Conservation (phyloP, 768 basidiomycete genomes). For the Leucocoprinus birnbaumii region DNA sequence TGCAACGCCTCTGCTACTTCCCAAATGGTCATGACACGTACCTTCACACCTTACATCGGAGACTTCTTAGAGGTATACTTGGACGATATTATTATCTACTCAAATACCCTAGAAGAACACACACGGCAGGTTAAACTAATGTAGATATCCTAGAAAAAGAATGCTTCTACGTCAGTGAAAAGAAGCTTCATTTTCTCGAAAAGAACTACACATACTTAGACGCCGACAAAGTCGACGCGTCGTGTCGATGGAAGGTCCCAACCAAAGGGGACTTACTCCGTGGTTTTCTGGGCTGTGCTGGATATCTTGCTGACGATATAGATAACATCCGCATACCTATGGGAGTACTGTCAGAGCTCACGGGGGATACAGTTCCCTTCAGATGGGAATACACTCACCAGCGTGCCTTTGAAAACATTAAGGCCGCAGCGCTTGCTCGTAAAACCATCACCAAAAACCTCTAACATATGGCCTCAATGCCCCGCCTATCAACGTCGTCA, state of each 20-base stretch:
- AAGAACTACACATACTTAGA: slow-evolving; percentile 36
- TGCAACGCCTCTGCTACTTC: slow-evolving; percentile 29
- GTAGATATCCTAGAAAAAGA: slow-evolving; percentile 20
- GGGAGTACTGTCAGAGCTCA: slow-evolving; percentile 21
- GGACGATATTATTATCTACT: slow-evolving; percentile 17
- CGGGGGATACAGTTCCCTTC: slow-evolving; percentile 14
- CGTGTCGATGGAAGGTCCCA: slow-evolving; percentile 21
- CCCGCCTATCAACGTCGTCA: slow-evolving; percentile 21
- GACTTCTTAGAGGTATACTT: slow-evolving; percentile 13
- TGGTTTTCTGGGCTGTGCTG: slow-evolving; percentile 9
- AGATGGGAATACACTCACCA: slow-evolving; percentile 19
- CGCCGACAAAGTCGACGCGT: slow-evolving; percentile 28
- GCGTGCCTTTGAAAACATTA: slow-evolving; percentile 28
- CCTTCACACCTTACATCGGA: slow-evolving; percentile 7
- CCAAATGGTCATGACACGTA: slow-evolving; percentile 29
- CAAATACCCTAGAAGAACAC: slow-evolving; percentile 17
- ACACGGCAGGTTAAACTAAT: slow-evolving; percentile 25
- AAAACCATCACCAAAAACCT: slow-evolving; percentile 16
- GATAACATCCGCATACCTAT: slow-evolving; percentile 24
- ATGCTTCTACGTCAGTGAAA: slow-evolving; percentile 21
- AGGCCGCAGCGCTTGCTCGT: slow-evolving; percentile 14
- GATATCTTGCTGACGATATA: slow-evolving; percentile 21
- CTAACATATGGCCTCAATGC: slow-evolving; percentile 17
- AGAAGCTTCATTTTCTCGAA: slow-evolving; percentile 11
- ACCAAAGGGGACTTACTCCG: slow-evolving; percentile 15